Evolutionary conservation across 495 filamentous ascomycete genomes (phyloP).

Genomic region (Hypoxylon rickii): DNA sequence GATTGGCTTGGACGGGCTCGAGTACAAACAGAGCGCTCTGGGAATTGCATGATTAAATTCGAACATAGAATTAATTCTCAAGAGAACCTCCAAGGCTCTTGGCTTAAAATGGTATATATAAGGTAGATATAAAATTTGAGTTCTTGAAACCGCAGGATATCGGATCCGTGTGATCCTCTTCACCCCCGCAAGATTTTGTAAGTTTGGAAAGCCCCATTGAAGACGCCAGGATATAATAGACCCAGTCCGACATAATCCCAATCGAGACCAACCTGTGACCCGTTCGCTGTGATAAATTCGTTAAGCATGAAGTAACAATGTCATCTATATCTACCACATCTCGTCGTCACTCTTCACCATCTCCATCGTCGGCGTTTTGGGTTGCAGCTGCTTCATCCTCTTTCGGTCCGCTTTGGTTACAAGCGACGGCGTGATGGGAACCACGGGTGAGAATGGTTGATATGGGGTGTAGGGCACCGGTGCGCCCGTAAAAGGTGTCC

Average conservation of each 20-base stretch:
- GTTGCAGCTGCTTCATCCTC: conserved; percentile 63
- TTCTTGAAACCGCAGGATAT: background rate
- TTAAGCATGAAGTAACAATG: no score
- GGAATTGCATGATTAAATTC: background rate
- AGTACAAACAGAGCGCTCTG: no score
- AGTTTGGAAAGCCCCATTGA: conserved; percentile 1
- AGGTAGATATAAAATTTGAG: no score
- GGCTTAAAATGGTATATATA: conserved; percentile 37
- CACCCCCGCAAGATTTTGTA: conserved; percentile 24
- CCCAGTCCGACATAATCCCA: background rate
- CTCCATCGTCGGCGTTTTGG: conserved; percentile 57
- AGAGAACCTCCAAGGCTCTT: no score
- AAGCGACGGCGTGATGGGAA: conserved; percentile 82
- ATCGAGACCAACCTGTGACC: background rate
- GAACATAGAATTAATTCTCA: no score
- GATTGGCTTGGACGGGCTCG: no score
- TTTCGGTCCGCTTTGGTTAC: conserved; percentile 77
- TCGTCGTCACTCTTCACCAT: conserved; percentile 59
- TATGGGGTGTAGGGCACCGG: conserved; percentile 86
- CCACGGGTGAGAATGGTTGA: conserved; percentile 86
- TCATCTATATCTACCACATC: conserved; percentile 54
- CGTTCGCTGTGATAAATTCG: conserved; percentile 6
- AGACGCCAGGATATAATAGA: conserved; percentile 14
- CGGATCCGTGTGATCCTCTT: background rate
- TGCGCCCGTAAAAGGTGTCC: conserved; percentile 72